Evolutionary conservation across 768 basidiomycete genomes (phyloP), one percentile per base, ranked within the genome.

Genomic region (Suillus subalutaceus): DNA sequence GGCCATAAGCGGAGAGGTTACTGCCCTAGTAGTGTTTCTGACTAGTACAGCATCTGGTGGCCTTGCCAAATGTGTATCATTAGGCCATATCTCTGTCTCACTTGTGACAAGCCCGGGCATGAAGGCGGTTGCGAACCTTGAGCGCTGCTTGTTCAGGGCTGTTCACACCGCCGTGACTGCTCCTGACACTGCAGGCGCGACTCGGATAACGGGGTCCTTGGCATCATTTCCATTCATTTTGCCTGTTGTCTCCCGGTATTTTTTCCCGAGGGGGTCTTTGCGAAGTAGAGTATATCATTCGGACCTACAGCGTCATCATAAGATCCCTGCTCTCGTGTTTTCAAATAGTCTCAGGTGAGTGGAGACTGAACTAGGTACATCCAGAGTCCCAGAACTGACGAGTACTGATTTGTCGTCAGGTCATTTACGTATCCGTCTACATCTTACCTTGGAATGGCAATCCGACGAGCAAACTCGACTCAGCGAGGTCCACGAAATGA

Each of bases 401-500:
- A 16, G 23, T 52, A 43, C 61, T 52, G 52, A 72, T 69, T 53
- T n/a, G 66, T 65, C 40, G 30, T 48, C 37, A 77, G 77, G 61
- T 63, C 65, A 26, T 57, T 62, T 59, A 58, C 44, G 15, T 43
- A 48, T 58, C 37, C 43, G 6, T 32, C 56, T 40, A 37, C 63
- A 41, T 59, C 57, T 43, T 44, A 50, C 38, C 60, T 43, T 26
- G 18, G 56, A 65, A 79, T 79, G 77, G 67, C 60, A 16, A 71
- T 69, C 26, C 69, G 64, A 63, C 63, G 72, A 35, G 35, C 60
- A 44, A 65, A 59, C 38, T 77, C 75, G 16, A 73, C 71, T 1
- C 62, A 32, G 60, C 32, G 68, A 53, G 37, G 63, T 57, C 64
- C 69, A 43, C 68, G 73, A 62, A 65, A 71, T 68, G 66, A 78